A percentile compares a stretch with the other conserved stretches of the same genome.
phyloP scores from a whole-genome alignment of 352 stramenopile genomes.

The Pythium aquatile region DNA sequence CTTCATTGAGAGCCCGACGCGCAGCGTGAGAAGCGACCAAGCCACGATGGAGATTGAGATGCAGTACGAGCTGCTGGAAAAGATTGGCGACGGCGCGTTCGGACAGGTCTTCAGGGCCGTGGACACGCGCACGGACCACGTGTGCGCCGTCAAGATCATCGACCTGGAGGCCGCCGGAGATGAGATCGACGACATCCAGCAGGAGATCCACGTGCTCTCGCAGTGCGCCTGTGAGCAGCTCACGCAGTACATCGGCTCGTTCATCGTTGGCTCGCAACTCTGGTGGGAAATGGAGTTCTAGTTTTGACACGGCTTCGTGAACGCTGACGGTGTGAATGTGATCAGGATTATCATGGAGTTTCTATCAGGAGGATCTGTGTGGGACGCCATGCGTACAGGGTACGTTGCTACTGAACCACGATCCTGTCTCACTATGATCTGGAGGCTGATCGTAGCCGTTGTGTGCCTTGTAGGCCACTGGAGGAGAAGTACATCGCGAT shows the following conservation, averaged over 20 bases:
- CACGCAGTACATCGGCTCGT: slow-evolving; percentile 87
- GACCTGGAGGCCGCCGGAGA: slow-evolving; percentile 81
- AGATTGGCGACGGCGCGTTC: slow-evolving; percentile 80
- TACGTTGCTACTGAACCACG: slow-evolving; percentile 19
- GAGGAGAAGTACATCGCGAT: slow-evolving; percentile 83
- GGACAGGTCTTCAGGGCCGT: slow-evolving; percentile 80
- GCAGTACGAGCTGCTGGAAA: slow-evolving; percentile 79
- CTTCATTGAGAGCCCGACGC: background rate
- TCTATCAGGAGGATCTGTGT: slow-evolving; percentile 89
- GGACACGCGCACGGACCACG: slow-evolving; percentile 63
- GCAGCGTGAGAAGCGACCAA: slow-evolving; percentile 21
- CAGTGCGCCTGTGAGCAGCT: slow-evolving; percentile 89
- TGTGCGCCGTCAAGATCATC: slow-evolving; percentile 84
- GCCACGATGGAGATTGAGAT: slow-evolving; percentile 31
- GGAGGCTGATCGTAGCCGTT: background rate
- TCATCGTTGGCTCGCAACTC: slow-evolving; percentile 79
- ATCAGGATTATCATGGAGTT: slow-evolving; percentile 94
- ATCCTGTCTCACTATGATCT: background rate
- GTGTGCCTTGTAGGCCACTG: slow-evolving; percentile 41
- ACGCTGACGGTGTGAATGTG: background rate
- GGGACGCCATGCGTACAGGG: slow-evolving; percentile 83
- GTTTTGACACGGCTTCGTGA: background rate
- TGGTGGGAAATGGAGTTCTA: slow-evolving; percentile 36
- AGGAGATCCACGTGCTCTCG: slow-evolving; percentile 90
- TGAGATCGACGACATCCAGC: slow-evolving; percentile 85